Evolutionary conservation across 495 filamentous ascomycete species (phyloP).

Genomic region (Evansstolkia leycettana): DNA sequence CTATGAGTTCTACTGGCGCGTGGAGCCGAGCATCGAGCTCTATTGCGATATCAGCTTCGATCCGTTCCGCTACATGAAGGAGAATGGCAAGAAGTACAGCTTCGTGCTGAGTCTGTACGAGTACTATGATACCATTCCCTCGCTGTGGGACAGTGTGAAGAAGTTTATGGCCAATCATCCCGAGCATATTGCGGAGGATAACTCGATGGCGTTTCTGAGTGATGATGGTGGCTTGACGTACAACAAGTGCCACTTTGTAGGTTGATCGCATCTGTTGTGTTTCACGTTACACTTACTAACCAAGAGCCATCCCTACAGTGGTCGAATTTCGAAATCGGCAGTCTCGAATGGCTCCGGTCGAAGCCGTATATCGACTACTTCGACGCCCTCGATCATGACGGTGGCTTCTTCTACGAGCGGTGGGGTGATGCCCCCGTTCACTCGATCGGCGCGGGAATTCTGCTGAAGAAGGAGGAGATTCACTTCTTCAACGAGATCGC

Average conservation of each 20-base stretch:
- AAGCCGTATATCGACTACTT: slow-evolving; percentile 74
- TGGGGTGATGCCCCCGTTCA: slow-evolving; percentile 90
- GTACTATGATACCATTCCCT: slow-evolving; percentile 91
- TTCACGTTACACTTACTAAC: slow-evolving; percentile 2
- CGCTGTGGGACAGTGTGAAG: slow-evolving; percentile 86
- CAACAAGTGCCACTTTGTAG: slow-evolving; percentile 94
- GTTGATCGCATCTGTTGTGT: no score
- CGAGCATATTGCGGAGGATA: slow-evolving; percentile 71
- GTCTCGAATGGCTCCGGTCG: slow-evolving; percentile 71
- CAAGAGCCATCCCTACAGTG: slow-evolving; percentile 39
- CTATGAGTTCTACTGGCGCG: slow-evolving; percentile 90
- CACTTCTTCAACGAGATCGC: slow-evolving; percentile 99
- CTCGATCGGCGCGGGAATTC: slow-evolving; percentile 80
- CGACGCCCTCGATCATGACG: slow-evolving; percentile 62
- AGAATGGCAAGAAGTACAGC: slow-evolving; percentile 83
- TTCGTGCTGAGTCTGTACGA: slow-evolving; percentile 87
- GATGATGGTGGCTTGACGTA: slow-evolving; percentile 82
- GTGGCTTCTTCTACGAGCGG: slow-evolving; percentile 87
- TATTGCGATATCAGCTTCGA: slow-evolving; percentile 79
- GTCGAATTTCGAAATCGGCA: slow-evolving; percentile 89
- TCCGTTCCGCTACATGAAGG: slow-evolving; percentile 76
- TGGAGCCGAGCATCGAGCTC: slow-evolving; percentile 79
- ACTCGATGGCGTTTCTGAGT: slow-evolving; percentile 84
- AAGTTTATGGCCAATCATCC: slow-evolving; percentile 82
- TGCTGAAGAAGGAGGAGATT: slow-evolving; percentile 83